Base-by-base conservation (phyloP, 83 land plant genomes). In the Diphasiastrum complanatum region DNA sequence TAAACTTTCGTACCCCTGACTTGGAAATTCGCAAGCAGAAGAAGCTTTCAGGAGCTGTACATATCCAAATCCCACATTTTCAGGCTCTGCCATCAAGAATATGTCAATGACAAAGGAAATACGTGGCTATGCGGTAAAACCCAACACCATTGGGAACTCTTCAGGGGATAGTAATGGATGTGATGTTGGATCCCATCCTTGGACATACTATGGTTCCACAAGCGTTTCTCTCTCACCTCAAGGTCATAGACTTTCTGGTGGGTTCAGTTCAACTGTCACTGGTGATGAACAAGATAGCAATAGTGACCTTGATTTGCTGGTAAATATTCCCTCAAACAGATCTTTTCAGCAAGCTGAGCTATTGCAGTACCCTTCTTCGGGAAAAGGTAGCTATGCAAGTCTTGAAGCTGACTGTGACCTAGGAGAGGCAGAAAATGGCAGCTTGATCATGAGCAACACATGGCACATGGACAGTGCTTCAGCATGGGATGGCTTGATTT, bases 321-420 rank as follows among this genome's bases (percentile, higher is more conserved):
- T 71, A 25, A 43, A 71, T 61, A 63, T 75, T 38, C 78, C 78
- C 22, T 64, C 74, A 40, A 75, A 71, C 48, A 61, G 71, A 70
- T 72, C 78, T 30, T 75, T 75, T 27, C 77, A 65, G 32, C 70
- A 75, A 30, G 66, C 76, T n/a, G 64, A 51, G 51, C 64, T 75
- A 23, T 49, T 61, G 63, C 78, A 54, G n/a, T 53, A 56, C 20
- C 68, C 76, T 31, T 46, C 49, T 12, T 64, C 60, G 64, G 18
- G 3, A 8, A 72, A 35, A 30, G 74, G 22, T 23, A 71, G 26
- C 25, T 48, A 64, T 31, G 40, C 43, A 37, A 45, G 47, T 41
- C 59, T 57, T 30, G 20, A 34, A 38, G 55, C 22, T 33, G 38
- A 64, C 40, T 16, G 51, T 24, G 51, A 23, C 27, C 24, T 12